phyloP scores from a whole-genome alignment of 768 basidiomycete genomes.

The Trametes cubensis region DNA sequence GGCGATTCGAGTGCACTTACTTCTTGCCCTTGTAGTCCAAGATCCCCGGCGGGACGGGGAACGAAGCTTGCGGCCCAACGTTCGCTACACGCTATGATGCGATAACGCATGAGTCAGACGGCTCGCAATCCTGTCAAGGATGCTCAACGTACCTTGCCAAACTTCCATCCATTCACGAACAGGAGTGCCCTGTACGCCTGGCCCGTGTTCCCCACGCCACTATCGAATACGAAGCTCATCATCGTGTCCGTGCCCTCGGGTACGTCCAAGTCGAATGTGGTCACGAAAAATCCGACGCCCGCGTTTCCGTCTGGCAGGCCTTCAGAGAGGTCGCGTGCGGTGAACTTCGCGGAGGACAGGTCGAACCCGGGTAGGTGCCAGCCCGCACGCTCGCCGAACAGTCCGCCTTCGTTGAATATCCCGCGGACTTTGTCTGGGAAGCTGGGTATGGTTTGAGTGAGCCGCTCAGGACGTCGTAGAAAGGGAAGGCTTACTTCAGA shows the following conservation, averaged over 20 bases:
- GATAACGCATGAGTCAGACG: neutral
- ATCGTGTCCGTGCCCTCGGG: slow-evolving; percentile 64
- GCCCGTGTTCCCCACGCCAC: slow-evolving; percentile 39
- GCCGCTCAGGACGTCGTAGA: neutral
- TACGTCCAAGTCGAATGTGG: slow-evolving; percentile 67
- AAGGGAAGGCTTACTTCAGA: slow-evolving; percentile 32
- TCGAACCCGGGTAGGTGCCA: slow-evolving; percentile 63
- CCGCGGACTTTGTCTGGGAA: slow-evolving; percentile 67
- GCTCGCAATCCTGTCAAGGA: neutral
- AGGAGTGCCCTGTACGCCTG: slow-evolving; percentile 73
- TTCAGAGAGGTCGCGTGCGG: slow-evolving; percentile 51
- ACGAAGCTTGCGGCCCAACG: slow-evolving; percentile 66
- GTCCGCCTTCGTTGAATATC: slow-evolving; percentile 50
- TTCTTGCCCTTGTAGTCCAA: slow-evolving; percentile 72
- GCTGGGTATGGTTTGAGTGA: slow-evolving; percentile 40
- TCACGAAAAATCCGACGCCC: slow-evolving; percentile 82
- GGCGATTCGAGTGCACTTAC: slow-evolving; percentile 41
- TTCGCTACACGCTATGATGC: slow-evolving; percentile 34
- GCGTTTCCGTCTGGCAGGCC: slow-evolving; percentile 61
- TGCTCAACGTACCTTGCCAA: slow-evolving; percentile 65
- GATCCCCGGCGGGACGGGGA: slow-evolving; percentile 85
- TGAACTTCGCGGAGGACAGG: slow-evolving; percentile 54
- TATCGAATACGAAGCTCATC: slow-evolving; percentile 71
- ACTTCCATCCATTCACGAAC: slow-evolving; percentile 92
- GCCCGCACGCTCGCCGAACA: slow-evolving; percentile 47